These are phyloP conservation scores for Abrus precatorius DNA, from an alignment of 306 rosid species.

Conservation along the genomic window DNA sequence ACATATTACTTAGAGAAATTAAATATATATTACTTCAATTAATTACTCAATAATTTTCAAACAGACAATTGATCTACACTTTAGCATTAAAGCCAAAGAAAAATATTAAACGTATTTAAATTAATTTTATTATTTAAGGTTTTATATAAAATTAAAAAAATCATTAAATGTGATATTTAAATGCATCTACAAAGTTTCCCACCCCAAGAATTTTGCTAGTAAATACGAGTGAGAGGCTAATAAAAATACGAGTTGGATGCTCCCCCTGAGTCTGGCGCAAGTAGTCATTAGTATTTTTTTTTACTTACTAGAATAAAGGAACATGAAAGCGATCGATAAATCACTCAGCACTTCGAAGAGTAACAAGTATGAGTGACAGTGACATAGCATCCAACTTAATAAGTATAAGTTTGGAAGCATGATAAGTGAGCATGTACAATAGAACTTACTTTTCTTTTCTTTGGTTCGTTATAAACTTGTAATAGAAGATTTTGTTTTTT, in stretches of 20 bases:
- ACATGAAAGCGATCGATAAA: slow-evolving; percentile 1
- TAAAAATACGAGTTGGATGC: neutral
- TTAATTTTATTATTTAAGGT: no score
- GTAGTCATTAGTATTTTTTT: neutral
- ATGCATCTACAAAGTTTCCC: neutral
- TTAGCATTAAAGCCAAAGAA: no score
- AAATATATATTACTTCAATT: no score
- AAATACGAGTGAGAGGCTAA: neutral
- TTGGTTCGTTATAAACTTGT: neutral
- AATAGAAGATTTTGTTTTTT: neutral
- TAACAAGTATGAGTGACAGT: neutral
- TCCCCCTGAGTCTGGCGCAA: neutral
- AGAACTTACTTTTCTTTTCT: neutral
- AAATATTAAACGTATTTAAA: no score
- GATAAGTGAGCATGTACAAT: neutral
- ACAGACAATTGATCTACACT: no score
- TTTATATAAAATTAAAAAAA: no score
- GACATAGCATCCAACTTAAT: slow-evolving; percentile 18
- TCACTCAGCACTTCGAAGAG: neutral
- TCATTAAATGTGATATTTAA: no score
- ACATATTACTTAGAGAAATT: no score
- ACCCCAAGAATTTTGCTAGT: neutral
- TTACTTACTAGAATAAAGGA: neutral
- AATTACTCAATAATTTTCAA: no score
- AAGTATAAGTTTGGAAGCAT: neutral